Evolutionary conservation across 2,329 filamentous ascomycete species (phyloP).

Genomic region (Anisogramma anomala): DNA sequence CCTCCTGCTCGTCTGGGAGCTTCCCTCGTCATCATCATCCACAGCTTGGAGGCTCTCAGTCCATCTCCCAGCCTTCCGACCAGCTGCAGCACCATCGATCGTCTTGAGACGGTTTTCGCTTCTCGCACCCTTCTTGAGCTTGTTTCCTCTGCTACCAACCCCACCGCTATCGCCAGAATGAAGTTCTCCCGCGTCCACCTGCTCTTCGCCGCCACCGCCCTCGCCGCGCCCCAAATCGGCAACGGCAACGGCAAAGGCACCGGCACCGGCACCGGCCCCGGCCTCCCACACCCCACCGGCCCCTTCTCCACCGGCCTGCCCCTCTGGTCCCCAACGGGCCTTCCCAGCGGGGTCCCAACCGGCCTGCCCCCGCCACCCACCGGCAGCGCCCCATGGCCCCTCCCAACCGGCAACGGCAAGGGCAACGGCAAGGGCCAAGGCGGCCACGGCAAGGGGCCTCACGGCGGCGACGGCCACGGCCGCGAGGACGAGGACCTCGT

Average conservation of each 20-base stretch:
- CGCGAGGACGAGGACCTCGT: no score
- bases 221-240: neutral
- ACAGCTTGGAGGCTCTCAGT: no score
- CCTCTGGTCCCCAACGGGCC: neutral
- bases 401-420: neutral
- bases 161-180: slow-evolving; percentile 1
- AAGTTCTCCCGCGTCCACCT: slow-evolving; percentile 7
- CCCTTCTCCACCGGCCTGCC: neutral
- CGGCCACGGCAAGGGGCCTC: neutral
- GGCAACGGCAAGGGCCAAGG: neutral
- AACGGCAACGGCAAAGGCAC: neutral
- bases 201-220: slow-evolving; percentile 6
- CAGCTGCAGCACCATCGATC: no score
- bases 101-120: neutral
- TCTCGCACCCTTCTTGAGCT: neutral
- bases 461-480: no score
- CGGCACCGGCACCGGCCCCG: neutral
- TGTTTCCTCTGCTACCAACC: no score
- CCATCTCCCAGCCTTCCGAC: no score
- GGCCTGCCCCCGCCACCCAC: neutral
- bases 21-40: no score
- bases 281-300: neutral
- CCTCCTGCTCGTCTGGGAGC: no score
- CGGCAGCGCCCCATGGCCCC: neutral
- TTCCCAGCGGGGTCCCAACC: neutral